These are phyloP conservation scores for Thielaviopsis euricoi DNA, from an alignment of 2,329 filamentous ascomycete genomes.

Conservation along the genomic window DNA sequence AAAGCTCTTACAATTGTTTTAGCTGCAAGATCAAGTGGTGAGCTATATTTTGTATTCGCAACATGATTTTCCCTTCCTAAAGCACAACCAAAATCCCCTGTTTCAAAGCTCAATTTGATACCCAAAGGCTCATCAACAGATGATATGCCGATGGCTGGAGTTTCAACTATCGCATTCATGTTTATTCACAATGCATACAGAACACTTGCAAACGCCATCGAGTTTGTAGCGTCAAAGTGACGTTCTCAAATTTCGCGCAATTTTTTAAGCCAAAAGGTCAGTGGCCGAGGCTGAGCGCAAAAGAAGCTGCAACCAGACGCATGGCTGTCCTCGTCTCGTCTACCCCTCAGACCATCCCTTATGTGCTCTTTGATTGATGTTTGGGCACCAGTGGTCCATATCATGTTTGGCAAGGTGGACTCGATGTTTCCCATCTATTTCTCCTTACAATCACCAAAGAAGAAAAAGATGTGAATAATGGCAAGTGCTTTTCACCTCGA, in stretches of 20 bases:
- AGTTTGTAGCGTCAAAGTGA: neutral
- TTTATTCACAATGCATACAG: neutral
- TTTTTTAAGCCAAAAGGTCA: too few relatives aligned
- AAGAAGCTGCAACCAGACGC: neutral
- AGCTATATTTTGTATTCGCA: neutral
- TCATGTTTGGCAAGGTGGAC: neutral
- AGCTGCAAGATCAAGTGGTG: neutral
- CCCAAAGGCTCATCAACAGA: neutral
- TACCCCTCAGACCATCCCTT: neutral
- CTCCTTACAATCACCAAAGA: too few relatives aligned
- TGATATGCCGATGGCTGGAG: neutral
- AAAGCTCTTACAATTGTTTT: neutral
- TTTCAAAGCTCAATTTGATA: neutral
- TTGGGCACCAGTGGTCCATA: neutral
- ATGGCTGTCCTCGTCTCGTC: neutral
- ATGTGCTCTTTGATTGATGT: neutral
- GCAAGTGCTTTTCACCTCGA: neutral
- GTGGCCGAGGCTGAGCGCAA: neutral
- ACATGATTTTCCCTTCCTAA: neutral
- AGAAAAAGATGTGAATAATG: too few relatives aligned
- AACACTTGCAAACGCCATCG: neutral
- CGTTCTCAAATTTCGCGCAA: too few relatives aligned
- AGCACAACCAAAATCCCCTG: neutral
- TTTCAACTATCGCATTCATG: neutral
- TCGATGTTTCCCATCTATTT: neutral